These are phyloP conservation scores for Buxus sempervirens DNA, from an alignment of 164 flowering plant genomes.

Conservation along the genomic window DNA sequence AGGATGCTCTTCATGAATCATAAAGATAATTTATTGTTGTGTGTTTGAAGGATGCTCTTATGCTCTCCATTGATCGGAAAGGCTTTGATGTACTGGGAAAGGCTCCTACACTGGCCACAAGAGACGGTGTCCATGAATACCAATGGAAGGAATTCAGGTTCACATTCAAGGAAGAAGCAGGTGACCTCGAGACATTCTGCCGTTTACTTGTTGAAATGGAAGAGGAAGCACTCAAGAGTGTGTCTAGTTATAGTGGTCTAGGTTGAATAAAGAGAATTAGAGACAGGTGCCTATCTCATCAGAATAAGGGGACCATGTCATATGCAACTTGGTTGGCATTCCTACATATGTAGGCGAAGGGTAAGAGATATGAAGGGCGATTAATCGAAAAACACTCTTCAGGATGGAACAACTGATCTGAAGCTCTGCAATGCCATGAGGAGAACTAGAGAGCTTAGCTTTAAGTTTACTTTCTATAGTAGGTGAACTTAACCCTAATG, in stretches of 20 bases:
- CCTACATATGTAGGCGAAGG: too few relatives aligned
- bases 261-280: slow-evolving; percentile 22
- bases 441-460: too few relatives aligned
- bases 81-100: slow-evolving; percentile 79
- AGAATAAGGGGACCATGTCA: too few relatives aligned
- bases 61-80: slow-evolving; percentile 66
- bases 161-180: slow-evolving; percentile 60
- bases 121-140: slow-evolving; percentile 40
- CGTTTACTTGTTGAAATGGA: slow-evolving; percentile 69
- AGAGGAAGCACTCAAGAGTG: slow-evolving; percentile 61
- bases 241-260: slow-evolving; percentile 55
- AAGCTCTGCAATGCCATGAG: too few relatives aligned
- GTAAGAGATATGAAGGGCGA: too few relatives aligned
- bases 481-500: too few relatives aligned
- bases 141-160: slow-evolving; percentile 72
- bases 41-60: slow-evolving; percentile 60
- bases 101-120: slow-evolving; percentile 31
- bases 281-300: too few relatives aligned
- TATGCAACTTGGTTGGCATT: too few relatives aligned
- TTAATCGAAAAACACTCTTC: too few relatives aligned
- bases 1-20: background rate
- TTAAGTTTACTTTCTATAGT: too few relatives aligned
- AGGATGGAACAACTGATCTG: too few relatives aligned
- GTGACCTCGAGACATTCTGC: slow-evolving; percentile 63
- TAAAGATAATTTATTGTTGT: slow-evolving; percentile 3